Conservation (phyloP, 1,284 basidiomycete genomes). For the Phaffia rhodozyma region DNA sequence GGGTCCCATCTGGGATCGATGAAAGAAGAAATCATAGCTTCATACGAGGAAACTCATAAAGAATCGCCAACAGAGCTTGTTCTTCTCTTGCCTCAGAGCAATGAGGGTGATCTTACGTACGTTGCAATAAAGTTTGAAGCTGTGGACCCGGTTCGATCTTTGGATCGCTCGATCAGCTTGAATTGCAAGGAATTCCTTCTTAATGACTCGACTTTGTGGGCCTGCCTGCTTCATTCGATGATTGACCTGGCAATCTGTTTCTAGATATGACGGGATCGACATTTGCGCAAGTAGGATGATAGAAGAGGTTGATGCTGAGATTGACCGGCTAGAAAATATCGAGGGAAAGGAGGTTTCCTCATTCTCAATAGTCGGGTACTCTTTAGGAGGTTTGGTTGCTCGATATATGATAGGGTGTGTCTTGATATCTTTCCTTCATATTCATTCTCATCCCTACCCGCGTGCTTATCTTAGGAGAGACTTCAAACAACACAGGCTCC, state of each 20-base stretch:
- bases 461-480: neutral
- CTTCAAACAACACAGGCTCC: neutral
- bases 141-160: neutral
- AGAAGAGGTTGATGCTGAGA: slow-evolving; percentile 10
- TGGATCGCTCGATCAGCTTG: neutral
- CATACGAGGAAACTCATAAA: neutral
- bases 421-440: too few relatives aligned
- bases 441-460: neutral
- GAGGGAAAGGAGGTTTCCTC: neutral
- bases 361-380: slow-evolving; percentile 7
- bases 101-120: slow-evolving; percentile 13
- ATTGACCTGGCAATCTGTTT: too few relatives aligned
- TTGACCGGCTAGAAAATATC: neutral
- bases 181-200: too few relatives aligned
- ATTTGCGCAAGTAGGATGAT: slow-evolving; percentile 9
- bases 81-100: slow-evolving; percentile 7
- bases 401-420: neutral
- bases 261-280: slow-evolving; percentile 17
- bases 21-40: neutral
- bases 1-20: too few relatives aligned
- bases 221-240: neutral
- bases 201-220: neutral
- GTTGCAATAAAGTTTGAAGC: neutral
- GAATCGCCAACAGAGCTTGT: neutral
- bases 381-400: neutral